These are phyloP conservation scores for Bacidia gigantensis DNA, from an alignment of 495 filamentous ascomycete genomes.

Conservation along the genomic window DNA sequence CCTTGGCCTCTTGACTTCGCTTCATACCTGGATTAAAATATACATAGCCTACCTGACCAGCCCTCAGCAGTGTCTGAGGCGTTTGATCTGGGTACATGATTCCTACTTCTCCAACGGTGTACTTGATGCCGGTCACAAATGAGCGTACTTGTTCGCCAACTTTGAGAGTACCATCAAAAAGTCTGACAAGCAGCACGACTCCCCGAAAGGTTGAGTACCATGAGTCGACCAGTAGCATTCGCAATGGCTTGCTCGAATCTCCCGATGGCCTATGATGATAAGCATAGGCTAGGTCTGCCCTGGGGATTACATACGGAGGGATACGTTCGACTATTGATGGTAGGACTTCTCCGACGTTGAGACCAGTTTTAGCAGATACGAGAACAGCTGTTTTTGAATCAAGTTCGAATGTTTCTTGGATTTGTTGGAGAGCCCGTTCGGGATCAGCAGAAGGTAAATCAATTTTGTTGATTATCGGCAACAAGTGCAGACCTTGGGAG, in stretches of 20 bases:
- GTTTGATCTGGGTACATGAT: constrained; percentile 92
- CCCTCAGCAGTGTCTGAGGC: constrained; percentile 61
- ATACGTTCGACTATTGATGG: constrained; percentile 76
- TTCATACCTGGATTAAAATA: constrained; percentile 99
- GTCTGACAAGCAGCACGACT: constrained; percentile 77
- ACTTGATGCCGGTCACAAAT: constrained; percentile 74
- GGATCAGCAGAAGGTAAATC: constrained; percentile 82
- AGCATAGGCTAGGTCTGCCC: not conserved
- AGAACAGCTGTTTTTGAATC: constrained; percentile 66
- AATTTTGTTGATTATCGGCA: constrained; percentile 93
- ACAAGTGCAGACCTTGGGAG: constrained; percentile 69
- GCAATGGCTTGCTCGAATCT: constrained; percentile 53
- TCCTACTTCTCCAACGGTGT: constrained; percentile 88
- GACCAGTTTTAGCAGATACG: constrained; percentile 87
- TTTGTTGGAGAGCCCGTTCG: constrained; percentile 69
- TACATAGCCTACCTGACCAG: constrained; percentile 91
- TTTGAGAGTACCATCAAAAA: constrained; percentile 78
- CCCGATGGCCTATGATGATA: constrained; percentile 45
- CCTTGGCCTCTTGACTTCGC: constrained; percentile 80
- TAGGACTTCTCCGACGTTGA: constrained; percentile 67
- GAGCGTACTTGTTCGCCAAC: constrained; percentile 73
- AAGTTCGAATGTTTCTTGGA: constrained; percentile 73
- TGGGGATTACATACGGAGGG: constrained; percentile 40
- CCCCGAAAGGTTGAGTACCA: constrained; percentile 96
- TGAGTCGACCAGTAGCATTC: constrained; percentile 84